Base-by-base conservation (phyloP, 2,329 filamentous ascomycete genomes). In the Fusarium sambucinum region DNA sequence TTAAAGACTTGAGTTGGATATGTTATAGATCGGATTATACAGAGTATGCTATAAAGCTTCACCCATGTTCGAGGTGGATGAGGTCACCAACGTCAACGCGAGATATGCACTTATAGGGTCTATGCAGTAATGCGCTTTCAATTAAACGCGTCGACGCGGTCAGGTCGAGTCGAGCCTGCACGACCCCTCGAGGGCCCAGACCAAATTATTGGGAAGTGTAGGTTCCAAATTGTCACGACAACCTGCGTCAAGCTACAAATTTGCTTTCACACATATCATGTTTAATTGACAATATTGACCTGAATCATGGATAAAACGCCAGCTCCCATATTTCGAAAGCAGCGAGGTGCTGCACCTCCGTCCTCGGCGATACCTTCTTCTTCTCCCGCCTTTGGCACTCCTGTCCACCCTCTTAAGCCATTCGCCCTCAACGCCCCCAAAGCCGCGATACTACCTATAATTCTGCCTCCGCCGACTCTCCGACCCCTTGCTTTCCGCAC, bases 401-500 rank as follows among this genome's bases (percentile, higher is more conserved):
- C 94, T 2, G 87, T 89, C 42, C 92, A 96, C 77, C 92, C 94
- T 44, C 87, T 96, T 52, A 87, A 86, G 72, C 87, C 90, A 17
- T 89, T 89, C 76, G 81, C 81, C 33, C 79, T 85, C 66, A 81
- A 84, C 27, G 80, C 82, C 3, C 80, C 84, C 41, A 85, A 87
- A 70, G 85, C 89, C 14, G 84, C 89, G 9, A 92, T 98, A 47
- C 85, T 99, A 2, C 94, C 96, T 6, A 96, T 99, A 59, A 85
- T 97, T 35, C 89, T 99, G 6, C 94, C 95, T 5, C 92, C 94
- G 1, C 89, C 93, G 12, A 96, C 92, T 1, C 83, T 99, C 40
- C 87, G 96, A 66, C 95, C 96, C 4, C 85, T 98, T 21, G 96
- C 96, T 11, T 98, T 99, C 76, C 89, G 96, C 46, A 96, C 93